These are phyloP conservation scores for Trifolium dubium DNA, from an alignment of 306 rosid species.

Conservation along the genomic window DNA sequence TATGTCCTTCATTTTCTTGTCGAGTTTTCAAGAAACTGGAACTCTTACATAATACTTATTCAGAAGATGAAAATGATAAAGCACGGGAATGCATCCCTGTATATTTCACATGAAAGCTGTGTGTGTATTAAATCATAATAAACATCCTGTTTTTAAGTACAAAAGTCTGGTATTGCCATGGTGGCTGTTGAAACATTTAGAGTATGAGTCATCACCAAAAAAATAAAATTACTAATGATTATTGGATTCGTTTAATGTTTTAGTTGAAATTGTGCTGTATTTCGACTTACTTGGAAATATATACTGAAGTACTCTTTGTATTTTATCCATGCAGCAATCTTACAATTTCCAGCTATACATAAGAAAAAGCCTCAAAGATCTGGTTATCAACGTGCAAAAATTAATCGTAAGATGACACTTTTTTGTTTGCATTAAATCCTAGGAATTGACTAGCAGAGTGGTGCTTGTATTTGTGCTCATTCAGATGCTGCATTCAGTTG, in stretches of 20 bases:
- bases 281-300: not conserved
- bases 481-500: conserved; percentile 30
- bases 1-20: conserved; percentile 24
- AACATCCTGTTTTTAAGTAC: not conserved
- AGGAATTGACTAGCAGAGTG: conserved; percentile 17
- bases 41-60: conserved; percentile 24
- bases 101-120: not conserved
- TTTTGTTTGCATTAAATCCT: conserved; percentile 26
- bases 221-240: not conserved
- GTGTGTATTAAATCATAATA: not conserved
- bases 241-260: not conserved
- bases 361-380: conserved; percentile 85
- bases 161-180: conserved; percentile 25
- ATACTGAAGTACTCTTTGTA: conserved; percentile 33
- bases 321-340: conserved; percentile 77
- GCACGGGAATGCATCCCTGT: not conserved
- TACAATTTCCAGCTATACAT: conserved; percentile 80
- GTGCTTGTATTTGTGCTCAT: conserved; percentile 30
- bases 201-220: not conserved
- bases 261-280: too few relatives aligned
- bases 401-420: conserved; percentile 65
- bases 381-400: conserved; percentile 82
- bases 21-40: conserved; percentile 21
- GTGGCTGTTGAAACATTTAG: conserved; percentile 25
- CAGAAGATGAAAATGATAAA: not conserved